These are phyloP conservation scores for Pichia eremophila DNA, from an alignment of 805 yeast species.

Conservation along the genomic window DNA sequence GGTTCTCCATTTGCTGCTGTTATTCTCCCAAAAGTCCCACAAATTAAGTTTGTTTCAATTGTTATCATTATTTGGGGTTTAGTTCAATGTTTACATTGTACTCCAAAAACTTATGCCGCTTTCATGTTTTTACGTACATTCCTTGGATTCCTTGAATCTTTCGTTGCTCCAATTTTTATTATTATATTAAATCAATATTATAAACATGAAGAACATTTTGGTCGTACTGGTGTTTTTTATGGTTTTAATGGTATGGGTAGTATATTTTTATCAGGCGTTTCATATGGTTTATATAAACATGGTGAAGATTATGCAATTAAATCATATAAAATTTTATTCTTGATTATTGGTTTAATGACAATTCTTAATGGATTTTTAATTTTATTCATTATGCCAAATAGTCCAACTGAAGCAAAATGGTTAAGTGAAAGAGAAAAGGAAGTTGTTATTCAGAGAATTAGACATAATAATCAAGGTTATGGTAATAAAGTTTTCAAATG, in stretches of 20 bases:
- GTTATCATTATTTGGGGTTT: slow-evolving; percentile 39
- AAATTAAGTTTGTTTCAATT: slow-evolving; percentile 27
- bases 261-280: slow-evolving; percentile 41
- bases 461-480: slow-evolving; percentile 29
- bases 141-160: slow-evolving; percentile 34
- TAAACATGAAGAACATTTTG: slow-evolving; percentile 20
- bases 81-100: slow-evolving; percentile 40
- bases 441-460: slow-evolving; percentile 22
- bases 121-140: slow-evolving; percentile 37
- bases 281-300: slow-evolving; percentile 34
- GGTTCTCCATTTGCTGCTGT: slow-evolving; percentile 36
- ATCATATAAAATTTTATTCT: slow-evolving; percentile 54
- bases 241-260: slow-evolving; percentile 36
- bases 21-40: slow-evolving; percentile 31
- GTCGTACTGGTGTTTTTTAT: slow-evolving; percentile 19
- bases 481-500: slow-evolving; percentile 30
- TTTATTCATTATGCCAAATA: slow-evolving; percentile 31
- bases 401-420: slow-evolving; percentile 27
- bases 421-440: slow-evolving; percentile 30
- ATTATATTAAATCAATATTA: slow-evolving; percentile 24
- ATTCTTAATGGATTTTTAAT: slow-evolving; percentile 40
- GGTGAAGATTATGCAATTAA: slow-evolving; percentile 18
- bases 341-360: slow-evolving; percentile 53
- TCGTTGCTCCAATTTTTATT: slow-evolving; percentile 26
- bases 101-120: slow-evolving; percentile 35